Evolutionary conservation across 2,329 filamentous ascomycete species (phyloP), one percentile per base, ranked within the genome.

Genomic region (Fusarium dlaminii): DNA sequence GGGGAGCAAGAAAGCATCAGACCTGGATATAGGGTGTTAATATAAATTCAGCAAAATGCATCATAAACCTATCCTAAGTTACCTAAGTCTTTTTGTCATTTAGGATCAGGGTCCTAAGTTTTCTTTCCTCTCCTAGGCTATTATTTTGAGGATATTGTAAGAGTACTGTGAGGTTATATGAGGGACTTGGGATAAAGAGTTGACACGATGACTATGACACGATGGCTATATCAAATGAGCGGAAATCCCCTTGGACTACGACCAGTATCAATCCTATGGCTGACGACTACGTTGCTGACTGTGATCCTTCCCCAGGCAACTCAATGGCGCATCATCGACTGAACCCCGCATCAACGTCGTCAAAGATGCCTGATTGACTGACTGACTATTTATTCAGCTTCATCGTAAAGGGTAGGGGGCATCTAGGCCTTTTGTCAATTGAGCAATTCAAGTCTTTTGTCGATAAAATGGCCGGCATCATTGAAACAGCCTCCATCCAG

Each of bases 401-500:
- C 34, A 37, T 17, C n/a, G 18, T 10, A 5, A 58, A 17, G 14
- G 18, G 20, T 6, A 27, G 3, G 36, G 8, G 11, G 8, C 18
- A 27, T 40, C 9, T 15, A 7, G 2, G 5, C 18, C 22, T 14
- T 51, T 22, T 36, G 5, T 13, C 22, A 30, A 59, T 61, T 30
- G 29, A 32, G 18, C 32, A 39, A n/a, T 37, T 40, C 29, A 30
- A 40, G 11, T 22, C 8, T 27, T 40, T 51, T 45, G 8, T 1
- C 34, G 11, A n/a, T 18, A 56, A 17, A 57, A 83, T 86, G 84
- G 42, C 80, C 18, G n/a, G 27, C 43, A 80, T 86, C 68, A 84
- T 82, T 24, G 85, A 86, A 75, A 79, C 84, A 62, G 83, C 82
- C 42, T 68, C 83, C 61, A 65, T 85, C 45, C 78, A 79, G 42